These are phyloP conservation scores for Aspergillus sp. DNA, from an alignment of 2,329 filamentous ascomycete genomes.

Conservation along the genomic window DNA sequence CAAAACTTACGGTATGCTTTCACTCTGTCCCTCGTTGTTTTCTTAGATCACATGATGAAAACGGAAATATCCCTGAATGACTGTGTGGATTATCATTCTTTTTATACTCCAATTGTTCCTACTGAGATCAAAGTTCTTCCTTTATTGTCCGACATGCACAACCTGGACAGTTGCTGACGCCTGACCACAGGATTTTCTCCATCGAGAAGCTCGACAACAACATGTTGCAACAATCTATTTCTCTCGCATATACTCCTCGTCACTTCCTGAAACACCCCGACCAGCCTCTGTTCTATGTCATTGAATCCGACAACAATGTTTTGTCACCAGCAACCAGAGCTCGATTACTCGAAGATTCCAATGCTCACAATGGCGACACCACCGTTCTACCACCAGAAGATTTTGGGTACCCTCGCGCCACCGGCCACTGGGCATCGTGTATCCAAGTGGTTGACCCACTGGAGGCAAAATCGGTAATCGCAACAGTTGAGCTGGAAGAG, in stretches of 20 bases:
- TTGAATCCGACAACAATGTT: constrained; percentile 91
- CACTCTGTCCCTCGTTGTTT: constrained; percentile 20
- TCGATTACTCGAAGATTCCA: constrained; percentile 74
- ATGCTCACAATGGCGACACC: constrained; percentile 72
- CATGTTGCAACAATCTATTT: constrained; percentile 82
- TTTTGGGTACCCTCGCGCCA: constrained; percentile 85
- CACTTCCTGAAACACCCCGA: constrained; percentile 87
- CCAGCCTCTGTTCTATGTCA: constrained; percentile 87
- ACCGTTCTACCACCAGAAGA: constrained; percentile 73
- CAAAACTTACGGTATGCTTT: constrained; percentile 77
- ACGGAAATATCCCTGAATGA: constrained; percentile 41
- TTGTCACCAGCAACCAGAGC: constrained; percentile 77
- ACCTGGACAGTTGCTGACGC: constrained; percentile 14
- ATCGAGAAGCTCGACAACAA: constrained; percentile 86
- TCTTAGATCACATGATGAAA: constrained; percentile 52
- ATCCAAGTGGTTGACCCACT: constrained; percentile 90
- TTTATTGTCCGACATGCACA: not conserved
- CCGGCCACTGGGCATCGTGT: constrained; percentile 92
- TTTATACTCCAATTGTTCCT: constrained; percentile 88
- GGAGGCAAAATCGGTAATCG: constrained; percentile 71
- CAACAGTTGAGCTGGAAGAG: constrained; percentile 79
- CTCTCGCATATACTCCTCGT: constrained; percentile 87
- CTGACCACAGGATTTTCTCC: constrained; percentile 74
- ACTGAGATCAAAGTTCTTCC: constrained; percentile 63
- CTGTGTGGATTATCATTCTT: constrained; percentile 53